Conservation (phyloP, 1,284 basidiomycete genomes). For the Moesziomyces globuligerus region DNA sequence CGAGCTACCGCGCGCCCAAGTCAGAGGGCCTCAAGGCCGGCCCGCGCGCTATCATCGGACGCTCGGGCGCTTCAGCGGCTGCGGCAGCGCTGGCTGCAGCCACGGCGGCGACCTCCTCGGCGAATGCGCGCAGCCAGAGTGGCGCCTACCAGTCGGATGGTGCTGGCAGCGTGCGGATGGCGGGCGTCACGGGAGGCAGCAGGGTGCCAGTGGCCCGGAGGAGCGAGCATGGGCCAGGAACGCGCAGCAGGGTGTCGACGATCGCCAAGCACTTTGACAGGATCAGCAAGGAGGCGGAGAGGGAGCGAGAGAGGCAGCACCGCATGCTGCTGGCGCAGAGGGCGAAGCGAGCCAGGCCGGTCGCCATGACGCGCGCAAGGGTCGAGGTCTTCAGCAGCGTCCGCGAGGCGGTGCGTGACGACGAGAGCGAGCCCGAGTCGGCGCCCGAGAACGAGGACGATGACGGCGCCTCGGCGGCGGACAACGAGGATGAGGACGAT, state of each 20-base stretch:
- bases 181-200: constrained; percentile 14
- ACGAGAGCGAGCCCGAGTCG: constrained; percentile 68
- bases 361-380: constrained; percentile 86
- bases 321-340: constrained; percentile 62
- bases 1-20: constrained; percentile 39
- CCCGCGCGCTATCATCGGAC: constrained; percentile 46
- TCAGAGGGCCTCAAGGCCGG: constrained; percentile 46
- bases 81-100: constrained; percentile 17
- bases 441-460: constrained; percentile 35
- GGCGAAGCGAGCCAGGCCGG: constrained; percentile 80
- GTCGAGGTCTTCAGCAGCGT: constrained; percentile 91
- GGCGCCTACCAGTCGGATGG: constrained; percentile 36
- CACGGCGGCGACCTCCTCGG: constrained; percentile 2
- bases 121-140: constrained; percentile 20
- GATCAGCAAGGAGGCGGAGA: constrained; percentile 71
- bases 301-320: constrained; percentile 69
- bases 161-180: constrained; percentile 21
- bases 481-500: constrained; percentile 52
- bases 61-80: constrained; percentile 34
- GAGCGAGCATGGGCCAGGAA: constrained; percentile 41
- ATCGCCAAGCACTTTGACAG: constrained; percentile 72
- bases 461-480: constrained; percentile 45
- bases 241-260: constrained; percentile 69
- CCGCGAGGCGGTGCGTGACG: constrained; percentile 89
- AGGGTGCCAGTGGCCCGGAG: constrained; percentile 42